Evolutionary conservation across 257 asterid species (phyloP), one percentile per base, ranked within the genome.

Genomic region (Leonotis leonurus): DNA sequence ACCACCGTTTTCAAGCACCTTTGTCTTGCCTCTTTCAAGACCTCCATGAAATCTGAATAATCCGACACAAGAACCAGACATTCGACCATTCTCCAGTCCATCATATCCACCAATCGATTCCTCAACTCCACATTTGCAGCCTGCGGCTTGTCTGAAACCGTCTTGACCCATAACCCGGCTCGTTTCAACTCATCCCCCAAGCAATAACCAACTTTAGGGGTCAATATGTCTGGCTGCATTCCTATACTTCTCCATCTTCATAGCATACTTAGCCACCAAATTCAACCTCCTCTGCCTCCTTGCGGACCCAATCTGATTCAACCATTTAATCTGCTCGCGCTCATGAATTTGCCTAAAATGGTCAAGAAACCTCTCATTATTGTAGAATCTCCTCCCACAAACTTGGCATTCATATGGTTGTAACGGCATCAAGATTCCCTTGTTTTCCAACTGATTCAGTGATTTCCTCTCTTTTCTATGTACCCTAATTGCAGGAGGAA

Each of bases 1-100:
- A 87, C 95, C 57, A 89, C 94, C 0, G 96, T 89, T 68, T 79
- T 89, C 83, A 92, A 80, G 78, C 97, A 80, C 81, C 97, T 86
- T 78, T 65, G 18, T 56, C 76, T 79, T 6, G 97, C 95, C 75
- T 92, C 97, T 76, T 71, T 83, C 74, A 92, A 57, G 45, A 87
- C 69, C 62, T 61, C 86, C 41, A 78, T 84, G 63, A 83, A 92
- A 81, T 82, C 94, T 0, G 95, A 77, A 80, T 89, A 95, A 70
- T 89, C 97, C 0, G 95, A 92, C 26, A 87, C 91, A 64, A 89
- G 90, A 72, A 92, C 72, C 77, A 92, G 71, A 70, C 91, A 87
- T 17, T 87, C 95, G 32, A 82, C 68, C 57, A 52, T 57, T 65
- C 83, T 83, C 41, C 70, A 67, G 54, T 85, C 97, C 91, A 89